Evolutionary conservation across 176 grass and related monocot genomes (phyloP), one percentile per base, ranked within the genome.

Genomic region (Avena sativa): DNA sequence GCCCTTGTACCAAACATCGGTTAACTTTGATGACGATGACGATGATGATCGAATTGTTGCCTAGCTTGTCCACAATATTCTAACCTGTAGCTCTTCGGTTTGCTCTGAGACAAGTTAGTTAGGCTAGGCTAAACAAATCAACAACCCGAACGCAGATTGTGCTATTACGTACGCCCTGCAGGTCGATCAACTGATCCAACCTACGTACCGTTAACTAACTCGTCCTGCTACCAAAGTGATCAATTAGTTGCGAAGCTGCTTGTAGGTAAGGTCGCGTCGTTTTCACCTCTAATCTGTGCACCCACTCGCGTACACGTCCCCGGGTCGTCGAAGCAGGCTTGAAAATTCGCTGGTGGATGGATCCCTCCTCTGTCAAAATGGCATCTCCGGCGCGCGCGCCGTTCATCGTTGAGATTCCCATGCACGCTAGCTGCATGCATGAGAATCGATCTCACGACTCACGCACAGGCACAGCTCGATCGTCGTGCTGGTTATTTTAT

Each of bases 311-410:
- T 25, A 25, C 25, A 25, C 25, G 71, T 13, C 55, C n/a, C 11
- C 21, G 4, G 43, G 60, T 53, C 62, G 74, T 46, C 19, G 13
- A 32, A 75, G 47, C 15, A 84, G 16, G 34, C 34, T 60, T 8
- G 48, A 74, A 12, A 64, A 46, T 67, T 70, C 21, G 47, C 19
- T 81, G 78, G 74, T 61, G 23, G 70, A 12, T 44, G 5, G 70
- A 73, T 73, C 20, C 40, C 68, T 6, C 49, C 12, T 40, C 48
- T 74, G 58, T 76, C 83, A 75, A 19, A 65, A 17, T 56, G 73
- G 47, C 80, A 51, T 75, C 89, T 87, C 66, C 66, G 63, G 53
- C 58, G 67, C 80, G 85, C 85, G 67, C 80, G 85, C 85, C 81
- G 89, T 51, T 85, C 85, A 80, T 50, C 85, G 66, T 79, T 15